Percentiles rank a stretch among this genome's conserved stretches.
Conservation (phyloP, 139 green algal genomes). For the Coelastrella sp. region DNA sequence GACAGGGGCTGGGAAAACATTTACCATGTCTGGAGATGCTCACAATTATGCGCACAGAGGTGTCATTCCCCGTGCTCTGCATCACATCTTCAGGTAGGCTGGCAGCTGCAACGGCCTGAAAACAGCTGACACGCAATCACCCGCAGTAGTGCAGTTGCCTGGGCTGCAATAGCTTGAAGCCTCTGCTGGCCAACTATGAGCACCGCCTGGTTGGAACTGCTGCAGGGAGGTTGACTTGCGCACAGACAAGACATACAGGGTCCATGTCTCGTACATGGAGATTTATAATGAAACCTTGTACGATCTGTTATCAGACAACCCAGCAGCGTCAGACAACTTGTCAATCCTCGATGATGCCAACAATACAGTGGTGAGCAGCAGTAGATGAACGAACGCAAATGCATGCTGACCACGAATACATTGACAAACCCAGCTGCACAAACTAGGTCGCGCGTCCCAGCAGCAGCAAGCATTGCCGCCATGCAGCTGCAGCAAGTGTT, state of each 20-base stretch:
- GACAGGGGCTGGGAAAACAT: conserved; percentile 89
- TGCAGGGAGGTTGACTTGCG: conserved; percentile 47
- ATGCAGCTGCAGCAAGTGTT: too few relatives aligned
- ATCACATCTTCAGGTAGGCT: conserved; percentile 79
- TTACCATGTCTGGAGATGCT: conserved; percentile 80
- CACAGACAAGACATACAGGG: conserved; percentile 20
- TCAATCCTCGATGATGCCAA: conserved; percentile 67
- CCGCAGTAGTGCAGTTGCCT: too few relatives aligned
- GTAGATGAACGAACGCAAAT: too few relatives aligned
- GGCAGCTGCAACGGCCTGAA: too few relatives aligned
- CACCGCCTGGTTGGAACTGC: background rate
- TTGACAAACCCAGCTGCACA: background rate
- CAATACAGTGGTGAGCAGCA: conserved; percentile 35
- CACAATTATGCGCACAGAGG: conserved; percentile 75
- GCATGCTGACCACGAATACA: background rate
- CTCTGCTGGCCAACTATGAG: background rate
- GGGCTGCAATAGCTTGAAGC: background rate
- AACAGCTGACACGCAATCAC: too few relatives aligned
- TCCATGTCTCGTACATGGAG: conserved; percentile 83
- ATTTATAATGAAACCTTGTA: conserved; percentile 88
- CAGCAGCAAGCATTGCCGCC: background rate
- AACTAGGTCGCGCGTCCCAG: too few relatives aligned
- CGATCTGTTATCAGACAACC: conserved; percentile 79
- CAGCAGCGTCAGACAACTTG: conserved; percentile 60
- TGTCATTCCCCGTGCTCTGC: conserved; percentile 79